Evolutionary conservation across 371 early-diverging fungal species (phyloP), one percentile per base, ranked within the genome.

Genomic region (Choanephora cucurbitarum): DNA sequence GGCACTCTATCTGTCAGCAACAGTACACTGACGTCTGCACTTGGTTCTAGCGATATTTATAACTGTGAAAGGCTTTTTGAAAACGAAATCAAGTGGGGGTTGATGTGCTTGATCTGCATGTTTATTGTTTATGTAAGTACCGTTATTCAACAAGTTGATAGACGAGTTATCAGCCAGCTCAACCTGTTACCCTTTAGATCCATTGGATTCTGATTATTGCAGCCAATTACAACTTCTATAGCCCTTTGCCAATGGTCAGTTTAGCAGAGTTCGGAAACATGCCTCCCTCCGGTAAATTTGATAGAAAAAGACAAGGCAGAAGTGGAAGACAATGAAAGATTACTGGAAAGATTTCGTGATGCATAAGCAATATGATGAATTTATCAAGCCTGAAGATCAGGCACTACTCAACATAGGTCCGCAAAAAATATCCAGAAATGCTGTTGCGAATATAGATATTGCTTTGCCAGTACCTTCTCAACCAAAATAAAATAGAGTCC

Each of bases 1-100:
- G n/a, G n/a, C n/a, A 43, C 41, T 11, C 18, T 14, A 43, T 34
- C 33, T n/a, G 58, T 17, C 23, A 55, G 41, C 39, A 37, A 8
- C n/a, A 44, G 42, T 23, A 23, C 50, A 47, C 33, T 33, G 18
- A 40, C 23, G 11, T 34, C 22, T 23, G 28, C 23, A 5, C 18
- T 59, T 11, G 49, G 24, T 3, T 39, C 49, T 14, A 45, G 11
- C 0, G 74, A 75, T 37, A 68, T 62, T n/a, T 79, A 73, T 46
- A 75, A 79, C 23, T 79, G 79, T 19, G 52, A 69, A 31, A 66
- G 70, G 31, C 19, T 79, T n/a, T 75, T 55, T 37, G 42, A 70
- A 22, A 70, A 72, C 45, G 74, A 79, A 57, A 28, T 72, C 21
- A 79, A 79, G 50, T 79, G 76, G 68, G 59, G 69, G 1, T 47